Evolutionary conservation across 2,329 filamentous ascomycete genomes (phyloP).

Genomic region (Fragosphaeria purpurea): DNA sequence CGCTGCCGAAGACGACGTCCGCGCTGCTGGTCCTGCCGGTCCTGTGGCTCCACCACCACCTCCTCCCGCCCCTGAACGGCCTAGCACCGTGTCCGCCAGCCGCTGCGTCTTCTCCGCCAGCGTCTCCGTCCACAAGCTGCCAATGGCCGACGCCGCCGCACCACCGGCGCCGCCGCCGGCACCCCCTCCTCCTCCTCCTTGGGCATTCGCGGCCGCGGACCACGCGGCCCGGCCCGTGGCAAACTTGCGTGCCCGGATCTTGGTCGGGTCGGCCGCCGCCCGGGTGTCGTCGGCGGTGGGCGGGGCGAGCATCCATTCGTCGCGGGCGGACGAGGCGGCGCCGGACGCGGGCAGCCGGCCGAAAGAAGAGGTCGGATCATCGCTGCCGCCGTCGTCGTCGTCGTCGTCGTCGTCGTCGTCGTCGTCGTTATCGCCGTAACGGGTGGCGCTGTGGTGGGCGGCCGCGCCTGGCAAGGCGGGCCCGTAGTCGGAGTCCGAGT

Average conservation of each 20-base stretch:
- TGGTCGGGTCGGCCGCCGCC: slow-evolving; percentile 68
- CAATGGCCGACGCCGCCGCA: slow-evolving; percentile 31
- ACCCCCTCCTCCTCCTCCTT: no score
- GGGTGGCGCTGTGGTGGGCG: slow-evolving; percentile 23
- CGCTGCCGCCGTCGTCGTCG: slow-evolving; percentile 22
- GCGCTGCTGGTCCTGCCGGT: not conserved
- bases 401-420: slow-evolving; percentile 13
- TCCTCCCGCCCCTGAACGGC: slow-evolving; percentile 47
- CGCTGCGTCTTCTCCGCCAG: slow-evolving; percentile 77
- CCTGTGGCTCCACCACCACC: slow-evolving; percentile 18
- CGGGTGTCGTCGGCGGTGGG: slow-evolving; percentile 42
- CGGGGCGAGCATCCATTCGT: slow-evolving; percentile 76
- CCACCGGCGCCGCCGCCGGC: slow-evolving; percentile 22
- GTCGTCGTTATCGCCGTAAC: not conserved
- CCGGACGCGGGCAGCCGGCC: slow-evolving; percentile 24
- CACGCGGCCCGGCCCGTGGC: slow-evolving; percentile 51
- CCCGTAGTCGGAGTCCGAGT: slow-evolving; percentile 46
- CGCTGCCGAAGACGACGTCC: slow-evolving; percentile 22
- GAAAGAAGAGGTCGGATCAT: slow-evolving; percentile 33
- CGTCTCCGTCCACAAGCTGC: slow-evolving; percentile 82
- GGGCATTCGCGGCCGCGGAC: slow-evolving; percentile 16
- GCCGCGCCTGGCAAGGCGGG: slow-evolving; percentile 42
- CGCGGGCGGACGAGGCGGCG: slow-evolving; percentile 37
- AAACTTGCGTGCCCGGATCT: slow-evolving; percentile 73
- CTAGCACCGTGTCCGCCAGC: slow-evolving; percentile 72